Evolutionary conservation across 2,329 filamentous ascomycete genomes (phyloP), one percentile per base, ranked within the genome.

Genomic region (Thielaviopsis punctulata): DNA sequence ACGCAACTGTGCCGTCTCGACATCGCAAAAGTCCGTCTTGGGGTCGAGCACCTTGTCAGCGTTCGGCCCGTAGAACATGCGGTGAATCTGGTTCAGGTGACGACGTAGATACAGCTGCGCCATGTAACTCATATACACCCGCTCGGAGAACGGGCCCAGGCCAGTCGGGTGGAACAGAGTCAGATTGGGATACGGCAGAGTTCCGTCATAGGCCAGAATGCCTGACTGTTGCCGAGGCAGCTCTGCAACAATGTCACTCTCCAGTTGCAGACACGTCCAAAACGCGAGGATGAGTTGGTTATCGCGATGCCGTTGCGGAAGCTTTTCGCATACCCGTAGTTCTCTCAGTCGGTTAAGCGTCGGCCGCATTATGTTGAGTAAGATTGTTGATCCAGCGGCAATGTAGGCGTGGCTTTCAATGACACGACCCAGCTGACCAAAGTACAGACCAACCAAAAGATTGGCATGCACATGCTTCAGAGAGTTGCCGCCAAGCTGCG

Each of bases 201-300:
- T 71, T 19, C 77, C 71, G 61, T 80, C 78, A 57, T 75, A 80
- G 1, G 68, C 69, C n/a, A 81, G 64, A 51, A 82, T 73, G 1
- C 74, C 74, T 0, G 78, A 80, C 3, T 77, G 77, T 1, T 76
- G 75, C 2, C 78, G 67, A 15, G 71, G 76, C 55, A 96, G 72
- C 65, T 98, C 92, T 2, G 92, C 92, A 46, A 95, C 75, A 45
- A 96, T 86, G 64, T 96, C 90, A 65, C 88, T 95, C 66, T 96
- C 90, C 10, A 96, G 73, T 62, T 96, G 90, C 57, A 95, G 69
- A 62, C 86, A 94, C 7, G 89, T 92, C 90, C 90, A 96, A 60
- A 89, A 95, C 0, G 86, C 83, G 59, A 93, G 75, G 13, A 83
- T 71, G 33, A 83, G 71, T 53, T 82, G 72, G 61, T 88, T 86